These are phyloP conservation scores for Penstemon eatonii DNA, from an alignment of 257 asterid species.

Conservation along the genomic window DNA sequence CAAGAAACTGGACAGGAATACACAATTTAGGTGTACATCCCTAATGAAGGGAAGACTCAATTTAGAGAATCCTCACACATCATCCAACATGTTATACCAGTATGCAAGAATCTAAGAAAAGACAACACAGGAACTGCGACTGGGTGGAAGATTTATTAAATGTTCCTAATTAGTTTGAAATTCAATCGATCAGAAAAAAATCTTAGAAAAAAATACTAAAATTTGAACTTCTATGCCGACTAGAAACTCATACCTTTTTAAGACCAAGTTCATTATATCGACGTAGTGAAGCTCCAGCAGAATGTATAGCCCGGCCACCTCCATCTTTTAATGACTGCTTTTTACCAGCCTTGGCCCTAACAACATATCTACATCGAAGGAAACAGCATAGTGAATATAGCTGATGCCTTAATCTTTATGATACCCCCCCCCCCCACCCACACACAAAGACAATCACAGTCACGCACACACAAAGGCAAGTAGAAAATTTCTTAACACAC, in stretches of 20 bases:
- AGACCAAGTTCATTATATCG: slow-evolving; percentile 90
- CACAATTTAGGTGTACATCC: not conserved
- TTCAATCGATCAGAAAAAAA: slow-evolving; percentile 6
- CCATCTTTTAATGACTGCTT: slow-evolving; percentile 91
- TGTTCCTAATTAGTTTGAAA: slow-evolving; percentile 1
- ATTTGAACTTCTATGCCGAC: slow-evolving; percentile 1
- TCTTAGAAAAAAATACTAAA: not conserved
- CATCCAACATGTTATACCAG: not conserved
- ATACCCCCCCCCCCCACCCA: not conserved
- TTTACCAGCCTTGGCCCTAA: slow-evolving; percentile 97
- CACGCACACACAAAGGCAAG: not conserved
- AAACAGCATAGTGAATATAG: slow-evolving; percentile 5
- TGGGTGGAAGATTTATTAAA: not conserved
- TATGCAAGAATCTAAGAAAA: not conserved
- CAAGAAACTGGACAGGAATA: slow-evolving; percentile 4
- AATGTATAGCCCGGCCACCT: slow-evolving; percentile 76
- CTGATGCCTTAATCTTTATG: not conserved
- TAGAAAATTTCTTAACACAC: not conserved
- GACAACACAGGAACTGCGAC: not conserved
- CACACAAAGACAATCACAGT: not conserved
- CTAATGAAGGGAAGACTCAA: not conserved
- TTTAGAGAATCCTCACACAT: slow-evolving; percentile 1
- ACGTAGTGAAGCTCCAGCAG: slow-evolving; percentile 99
- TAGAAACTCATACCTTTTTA: slow-evolving; percentile 57
- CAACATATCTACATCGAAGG: slow-evolving; percentile 73